These are phyloP conservation scores for Fusarium oligoseptatum DNA, from an alignment of 2,329 filamentous ascomycete genomes.

Conservation along the genomic window DNA sequence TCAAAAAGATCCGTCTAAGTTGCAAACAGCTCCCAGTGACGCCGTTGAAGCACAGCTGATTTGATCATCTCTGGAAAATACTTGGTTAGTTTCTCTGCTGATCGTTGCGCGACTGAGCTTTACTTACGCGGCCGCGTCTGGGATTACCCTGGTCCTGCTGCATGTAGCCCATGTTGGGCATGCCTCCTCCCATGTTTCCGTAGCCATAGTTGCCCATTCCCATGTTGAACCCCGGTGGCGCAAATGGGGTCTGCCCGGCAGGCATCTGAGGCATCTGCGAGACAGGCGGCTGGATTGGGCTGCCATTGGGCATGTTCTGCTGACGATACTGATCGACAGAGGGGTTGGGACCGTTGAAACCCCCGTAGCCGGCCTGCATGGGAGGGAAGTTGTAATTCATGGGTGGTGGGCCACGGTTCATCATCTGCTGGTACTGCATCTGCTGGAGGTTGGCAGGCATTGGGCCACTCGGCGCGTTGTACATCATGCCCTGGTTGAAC, in stretches of 20 bases:
- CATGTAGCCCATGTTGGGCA: constrained; percentile 65
- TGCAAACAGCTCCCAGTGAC: constrained; percentile 21
- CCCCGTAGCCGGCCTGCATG: constrained; percentile 68
- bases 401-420: constrained; percentile 65
- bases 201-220: constrained; percentile 61
- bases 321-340: constrained; percentile 69
- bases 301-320: constrained; percentile 64
- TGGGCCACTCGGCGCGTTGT: constrained; percentile 59
- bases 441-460: constrained; percentile 65
- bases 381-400: constrained; percentile 70
- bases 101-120: constrained; percentile 25
- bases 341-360: constrained; percentile 63
- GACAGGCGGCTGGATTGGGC: constrained; percentile 63
- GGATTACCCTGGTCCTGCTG: constrained; percentile 68
- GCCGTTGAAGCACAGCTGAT: constrained; percentile 20
- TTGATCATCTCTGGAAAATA: constrained; percentile 46
- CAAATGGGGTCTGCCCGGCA: constrained; percentile 59
- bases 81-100: constrained; percentile 42
- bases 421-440: constrained; percentile 72
- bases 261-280: constrained; percentile 60
- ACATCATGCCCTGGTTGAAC: constrained; percentile 67
- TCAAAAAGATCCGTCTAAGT: constrained; percentile 37
- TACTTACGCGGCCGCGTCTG: constrained; percentile 70
- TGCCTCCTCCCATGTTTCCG: constrained; percentile 56
- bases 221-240: constrained; percentile 65